Percentiles rank a stretch among this genome's conserved stretches.
These are phyloP conservation scores for Angomonas ambiguus DNA, from an alignment of 208 protist genomes.

Conservation along the genomic window DNA sequence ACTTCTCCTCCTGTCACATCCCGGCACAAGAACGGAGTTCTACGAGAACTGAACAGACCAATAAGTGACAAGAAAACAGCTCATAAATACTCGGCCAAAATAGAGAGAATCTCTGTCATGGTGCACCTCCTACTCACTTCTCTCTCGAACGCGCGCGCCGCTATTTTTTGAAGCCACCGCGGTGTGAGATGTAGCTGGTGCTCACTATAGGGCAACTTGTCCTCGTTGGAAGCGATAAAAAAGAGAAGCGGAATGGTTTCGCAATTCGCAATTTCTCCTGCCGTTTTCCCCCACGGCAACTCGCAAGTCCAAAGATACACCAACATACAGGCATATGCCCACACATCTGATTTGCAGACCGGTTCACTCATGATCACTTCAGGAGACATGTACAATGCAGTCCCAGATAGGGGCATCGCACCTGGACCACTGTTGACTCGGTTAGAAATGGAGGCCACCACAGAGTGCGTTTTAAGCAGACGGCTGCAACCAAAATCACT, in stretches of 20 bases:
- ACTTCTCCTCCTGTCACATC: too few relatives aligned
- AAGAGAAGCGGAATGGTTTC: conserved; percentile 58
- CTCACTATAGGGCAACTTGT: conserved; percentile 33
- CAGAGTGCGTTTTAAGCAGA: conserved; percentile 17
- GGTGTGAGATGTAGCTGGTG: conserved; percentile 29
- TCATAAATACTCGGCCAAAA: conserved; percentile 37
- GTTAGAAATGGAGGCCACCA: conserved; percentile 11
- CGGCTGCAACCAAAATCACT: conserved; percentile 72
- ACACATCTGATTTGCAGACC: conserved; percentile 57
- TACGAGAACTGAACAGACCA: too few relatives aligned
- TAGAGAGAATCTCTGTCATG: conserved; percentile 41
- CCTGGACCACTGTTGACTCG: neutral
- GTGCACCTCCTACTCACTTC: conserved; percentile 35
- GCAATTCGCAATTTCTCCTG: conserved; percentile 14
- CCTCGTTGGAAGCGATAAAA: conserved; percentile 41
- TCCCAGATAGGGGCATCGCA: conserved; percentile 30
- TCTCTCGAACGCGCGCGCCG: conserved; percentile 36
- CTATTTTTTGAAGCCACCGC: conserved; percentile 52
- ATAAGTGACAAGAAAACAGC: neutral
- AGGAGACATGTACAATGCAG: conserved; percentile 66
- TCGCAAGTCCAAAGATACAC: conserved; percentile 42
- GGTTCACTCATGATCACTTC: conserved; percentile 51
- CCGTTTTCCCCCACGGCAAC: conserved; percentile 31
- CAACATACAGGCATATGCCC: conserved; percentile 62
- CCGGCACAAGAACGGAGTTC: too few relatives aligned